Evolutionary conservation across 192 early-diverging fungal species (phyloP).

Genomic region (Rhizophagus clarus): DNA sequence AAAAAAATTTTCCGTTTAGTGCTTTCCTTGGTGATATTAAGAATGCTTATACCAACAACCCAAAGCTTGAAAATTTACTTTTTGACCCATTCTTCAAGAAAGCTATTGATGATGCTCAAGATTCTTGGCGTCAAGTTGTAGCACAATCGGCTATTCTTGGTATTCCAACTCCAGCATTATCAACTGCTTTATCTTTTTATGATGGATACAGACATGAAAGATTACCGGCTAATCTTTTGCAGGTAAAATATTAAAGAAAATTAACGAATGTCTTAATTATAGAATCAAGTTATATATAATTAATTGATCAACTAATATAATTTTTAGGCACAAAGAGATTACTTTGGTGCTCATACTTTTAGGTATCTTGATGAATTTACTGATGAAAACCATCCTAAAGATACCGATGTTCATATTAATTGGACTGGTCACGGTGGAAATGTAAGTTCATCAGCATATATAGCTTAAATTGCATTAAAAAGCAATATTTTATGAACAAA

Average conservation of each 20-base stretch:
- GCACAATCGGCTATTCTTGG: slow-evolving; percentile 79
- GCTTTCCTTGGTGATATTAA: slow-evolving; percentile 98
- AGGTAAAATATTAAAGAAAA: slow-evolving; percentile 47
- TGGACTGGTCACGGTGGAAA: slow-evolving; percentile 94
- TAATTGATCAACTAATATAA: too few species aligned
- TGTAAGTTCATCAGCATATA: slow-evolving; percentile 56
- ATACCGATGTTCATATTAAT: slow-evolving; percentile 83
- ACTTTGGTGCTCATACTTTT: slow-evolving; percentile 70
- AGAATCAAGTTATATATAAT: too few species aligned
- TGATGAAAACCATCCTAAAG: slow-evolving; percentile 28
- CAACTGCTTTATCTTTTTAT: slow-evolving; percentile 94
- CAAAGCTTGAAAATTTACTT: slow-evolving; percentile 85
- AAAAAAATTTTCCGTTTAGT: slow-evolving; percentile 38
- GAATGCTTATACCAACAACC: slow-evolving; percentile 88
- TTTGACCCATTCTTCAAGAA: slow-evolving; percentile 97
- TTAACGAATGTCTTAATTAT: too few species aligned
- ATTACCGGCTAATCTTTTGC: slow-evolving; percentile 94
- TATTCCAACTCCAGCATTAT: slow-evolving; percentile 87
- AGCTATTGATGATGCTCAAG: slow-evolving; percentile 80
- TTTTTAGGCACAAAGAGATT: slow-evolving; percentile 81
- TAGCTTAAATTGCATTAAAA: slow-evolving; percentile 43
- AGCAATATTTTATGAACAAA: background rate
- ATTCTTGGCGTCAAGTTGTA: slow-evolving; percentile 87
- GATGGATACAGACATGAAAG: slow-evolving; percentile 92
- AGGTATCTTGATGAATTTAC: slow-evolving; percentile 30